phyloP scores from a whole-genome alignment of 495 filamentous ascomycete genomes.

The Xylaria telfairii region DNA sequence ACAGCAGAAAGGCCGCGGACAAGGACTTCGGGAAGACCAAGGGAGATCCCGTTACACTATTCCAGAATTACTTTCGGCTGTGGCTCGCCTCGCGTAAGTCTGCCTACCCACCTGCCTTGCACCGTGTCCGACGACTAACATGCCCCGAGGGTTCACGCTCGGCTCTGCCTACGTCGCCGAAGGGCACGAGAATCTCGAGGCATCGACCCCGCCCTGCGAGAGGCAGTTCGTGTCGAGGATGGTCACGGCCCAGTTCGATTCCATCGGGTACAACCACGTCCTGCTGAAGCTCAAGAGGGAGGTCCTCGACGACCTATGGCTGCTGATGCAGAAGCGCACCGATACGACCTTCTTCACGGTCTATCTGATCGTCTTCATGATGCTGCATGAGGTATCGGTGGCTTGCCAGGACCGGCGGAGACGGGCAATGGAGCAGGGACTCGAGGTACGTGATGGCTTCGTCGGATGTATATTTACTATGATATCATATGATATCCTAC shows the following conservation, averaged over 20 bases:
- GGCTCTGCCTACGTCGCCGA: conserved; percentile 47
- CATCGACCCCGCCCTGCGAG: conserved; percentile 14
- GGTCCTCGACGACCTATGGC: conserved; percentile 42
- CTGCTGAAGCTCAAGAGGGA: conserved; percentile 38
- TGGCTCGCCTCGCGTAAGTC: conserved; percentile 53
- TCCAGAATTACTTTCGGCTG: conserved; percentile 42
- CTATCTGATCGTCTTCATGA: conserved; percentile 50
- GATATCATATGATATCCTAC: background rate
- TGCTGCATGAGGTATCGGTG: conserved; percentile 40
- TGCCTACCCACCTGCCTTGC: background rate
- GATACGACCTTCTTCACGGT: conserved; percentile 46
- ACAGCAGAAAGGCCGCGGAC: conserved; percentile 13
- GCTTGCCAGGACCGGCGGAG: conserved; percentile 39
- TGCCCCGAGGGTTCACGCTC: conserved; percentile 38
- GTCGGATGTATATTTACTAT: background rate
- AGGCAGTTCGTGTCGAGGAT: conserved; percentile 47
- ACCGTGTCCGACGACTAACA: background rate
- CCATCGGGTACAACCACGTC: conserved; percentile 45
- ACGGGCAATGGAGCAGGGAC: conserved; percentile 36
- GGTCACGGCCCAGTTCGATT: conserved; percentile 57
- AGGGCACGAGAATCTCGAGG: conserved; percentile 41
- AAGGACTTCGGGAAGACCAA: conserved; percentile 16
- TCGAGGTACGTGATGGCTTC: conserved; percentile 24
- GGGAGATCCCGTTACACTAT: conserved; percentile 27
- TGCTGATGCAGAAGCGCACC: conserved; percentile 39